Evolutionary conservation across 2,329 filamentous ascomycete species (phyloP).

Genomic region (Scopulariopsis brevicaulis): DNA sequence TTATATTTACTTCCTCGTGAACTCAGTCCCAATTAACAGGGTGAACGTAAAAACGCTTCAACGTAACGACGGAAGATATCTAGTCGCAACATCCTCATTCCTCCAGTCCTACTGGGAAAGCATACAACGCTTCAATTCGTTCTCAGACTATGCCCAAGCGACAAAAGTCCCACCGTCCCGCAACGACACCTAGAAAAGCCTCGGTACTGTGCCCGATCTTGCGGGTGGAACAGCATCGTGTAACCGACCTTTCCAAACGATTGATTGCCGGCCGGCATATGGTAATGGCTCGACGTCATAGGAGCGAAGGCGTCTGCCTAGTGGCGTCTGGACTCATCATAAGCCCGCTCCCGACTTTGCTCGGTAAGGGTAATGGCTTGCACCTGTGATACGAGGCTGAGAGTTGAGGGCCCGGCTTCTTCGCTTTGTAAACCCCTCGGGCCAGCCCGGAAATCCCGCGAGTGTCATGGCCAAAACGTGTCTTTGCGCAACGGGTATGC

Average conservation of each 20-base stretch:
- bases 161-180: background rate
- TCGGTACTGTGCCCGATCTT: background rate
- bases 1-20: background rate
- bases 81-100: background rate
- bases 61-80: background rate
- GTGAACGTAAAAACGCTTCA: background rate
- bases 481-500: background rate
- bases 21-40: background rate
- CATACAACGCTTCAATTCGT: background rate
- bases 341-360: background rate
- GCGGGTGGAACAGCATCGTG: too few species aligned
- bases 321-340: background rate
- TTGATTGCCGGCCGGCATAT: background rate
- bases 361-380: too few species aligned
- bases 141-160: background rate
- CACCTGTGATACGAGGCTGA: too few species aligned
- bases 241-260: too few species aligned
- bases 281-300: background rate
- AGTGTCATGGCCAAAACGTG: background rate
- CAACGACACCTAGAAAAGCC: background rate
- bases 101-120: background rate
- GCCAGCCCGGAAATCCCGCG: background rate
- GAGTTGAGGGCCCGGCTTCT: background rate
- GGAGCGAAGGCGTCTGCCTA: background rate
- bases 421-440: background rate